Evolutionary conservation across 2,329 filamentous ascomycete genomes (phyloP), one percentile per base, ranked within the genome.

Genomic region (Tolypocladium album): DNA sequence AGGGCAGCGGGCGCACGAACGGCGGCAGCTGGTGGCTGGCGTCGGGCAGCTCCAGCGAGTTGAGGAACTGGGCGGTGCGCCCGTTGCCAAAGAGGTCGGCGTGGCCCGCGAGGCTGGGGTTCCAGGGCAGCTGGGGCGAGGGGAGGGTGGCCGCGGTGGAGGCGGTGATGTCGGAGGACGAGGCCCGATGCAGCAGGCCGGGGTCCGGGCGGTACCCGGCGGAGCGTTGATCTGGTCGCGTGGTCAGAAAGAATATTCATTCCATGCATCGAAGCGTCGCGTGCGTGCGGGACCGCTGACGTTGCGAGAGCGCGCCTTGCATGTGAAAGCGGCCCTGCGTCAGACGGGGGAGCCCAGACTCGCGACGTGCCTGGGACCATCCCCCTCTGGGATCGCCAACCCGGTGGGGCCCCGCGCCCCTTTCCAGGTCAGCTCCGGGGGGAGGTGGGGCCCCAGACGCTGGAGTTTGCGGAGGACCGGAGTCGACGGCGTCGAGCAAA

Each of bases 1-100:
- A 74, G 0, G 92, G 91, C 8, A 96, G 79, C 31, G 90, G 87
- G 67, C 90, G 89, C 68, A 97, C 86, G 69, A 91, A 97, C 39
- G 75, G 74, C 43, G 85, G 85, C 27, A 87, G 74, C 60, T 86
- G 78, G 40, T 79, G 64, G 45, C 66, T 66, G 65, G 68, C 67
- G 69, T 79, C 78, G 61, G 78, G 74, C 64, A 77, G 74, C 63
- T 82, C 74, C 63, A 82, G 75, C 64, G 81, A 75, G 64, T 69
- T 75, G 60, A 78, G 72, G 61, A 78, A 76, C 63, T 79, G 76
- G 22, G 74, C 70, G 24, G 74, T 75, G 62, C 75, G 75, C 55
- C 76, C 71, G 58, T 67, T 67, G 36, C 72, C 71, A 62, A 75
- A 74, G 60, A 74, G 70, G 57, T 67, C 64, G 61, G 67, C 67